These are phyloP conservation scores for Ogataea nonfermentans DNA, from an alignment of 805 yeast species.

Conservation along the genomic window DNA sequence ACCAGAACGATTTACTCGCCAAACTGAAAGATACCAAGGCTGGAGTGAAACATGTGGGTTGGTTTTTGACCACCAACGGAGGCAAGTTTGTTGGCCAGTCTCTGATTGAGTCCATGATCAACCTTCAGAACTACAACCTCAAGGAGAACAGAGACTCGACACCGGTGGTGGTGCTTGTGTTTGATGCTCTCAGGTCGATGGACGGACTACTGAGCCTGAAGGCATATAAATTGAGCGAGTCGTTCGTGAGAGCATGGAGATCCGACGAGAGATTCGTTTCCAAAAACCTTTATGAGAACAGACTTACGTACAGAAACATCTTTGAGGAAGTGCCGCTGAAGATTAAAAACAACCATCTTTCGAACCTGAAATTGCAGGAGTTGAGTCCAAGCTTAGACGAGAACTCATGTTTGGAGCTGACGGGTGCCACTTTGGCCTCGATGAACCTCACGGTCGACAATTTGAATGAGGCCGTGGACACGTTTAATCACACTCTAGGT, in stretches of 20 bases:
- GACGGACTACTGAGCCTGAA: slow-evolving; percentile 62
- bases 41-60: slow-evolving; percentile 73
- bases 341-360: slow-evolving; percentile 67
- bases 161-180: slow-evolving; percentile 53
- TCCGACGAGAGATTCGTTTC: slow-evolving; percentile 63
- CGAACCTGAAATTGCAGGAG: slow-evolving; percentile 36
- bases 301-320: slow-evolving; percentile 61
- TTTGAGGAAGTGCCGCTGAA: slow-evolving; percentile 69
- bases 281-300: slow-evolving; percentile 57
- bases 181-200: slow-evolving; percentile 67
- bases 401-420: slow-evolving; percentile 34
- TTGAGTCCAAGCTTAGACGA: slow-evolving; percentile 16
- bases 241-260: slow-evolving; percentile 49
- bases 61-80: slow-evolving; percentile 70
- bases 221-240: slow-evolving; percentile 65
- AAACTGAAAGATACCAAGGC: slow-evolving; percentile 59
- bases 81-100: slow-evolving; percentile 69
- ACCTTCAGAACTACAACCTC: slow-evolving; percentile 45
- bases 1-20: slow-evolving; percentile 65
- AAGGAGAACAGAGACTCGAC: slow-evolving; percentile 29
- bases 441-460: slow-evolving; percentile 52
- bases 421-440: slow-evolving; percentile 41
- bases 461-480: slow-evolving; percentile 67
- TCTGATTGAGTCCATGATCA: slow-evolving; percentile 66
- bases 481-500: slow-evolving; percentile 73